phyloP scores from a whole-genome alignment of 2,329 filamentous ascomycete genomes.

The Sporothrix sp. region DNA sequence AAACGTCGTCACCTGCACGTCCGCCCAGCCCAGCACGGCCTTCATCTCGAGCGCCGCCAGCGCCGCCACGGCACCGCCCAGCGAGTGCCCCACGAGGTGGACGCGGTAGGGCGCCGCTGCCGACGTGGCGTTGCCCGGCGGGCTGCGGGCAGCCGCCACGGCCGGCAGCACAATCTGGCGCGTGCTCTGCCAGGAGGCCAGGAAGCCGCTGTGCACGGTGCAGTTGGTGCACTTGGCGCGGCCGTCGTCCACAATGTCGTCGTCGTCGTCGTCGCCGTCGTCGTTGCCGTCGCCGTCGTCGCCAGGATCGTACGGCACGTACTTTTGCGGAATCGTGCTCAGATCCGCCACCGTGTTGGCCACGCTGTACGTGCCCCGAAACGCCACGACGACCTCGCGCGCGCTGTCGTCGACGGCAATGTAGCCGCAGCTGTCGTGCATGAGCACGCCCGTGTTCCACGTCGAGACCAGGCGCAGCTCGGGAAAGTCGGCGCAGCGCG shows the following conservation, averaged over 20 bases:
- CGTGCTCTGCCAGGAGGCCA: slow-evolving; percentile 72
- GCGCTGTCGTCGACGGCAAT: slow-evolving; percentile 69
- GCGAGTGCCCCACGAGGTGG: slow-evolving; percentile 77
- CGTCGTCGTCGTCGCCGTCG: slow-evolving; percentile 9
- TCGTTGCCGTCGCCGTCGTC: slow-evolving; percentile 21
- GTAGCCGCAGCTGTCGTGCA: slow-evolving; percentile 90
- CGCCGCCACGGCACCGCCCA: slow-evolving; percentile 85
- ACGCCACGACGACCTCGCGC: slow-evolving; percentile 64
- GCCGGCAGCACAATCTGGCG: slow-evolving; percentile 58
- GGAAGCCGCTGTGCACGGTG: slow-evolving; percentile 86
- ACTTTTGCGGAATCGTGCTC: slow-evolving; percentile 79
- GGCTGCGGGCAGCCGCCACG: slow-evolving; percentile 50
- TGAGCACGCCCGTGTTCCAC: slow-evolving; percentile 80
- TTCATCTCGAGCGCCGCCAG: slow-evolving; percentile 77
- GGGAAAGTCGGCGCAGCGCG: slow-evolving; percentile 76
- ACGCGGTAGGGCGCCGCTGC: slow-evolving; percentile 59
- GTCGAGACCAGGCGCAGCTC: slow-evolving; percentile 68
- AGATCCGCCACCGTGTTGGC: slow-evolving; percentile 86
- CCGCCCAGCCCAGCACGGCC: slow-evolving; percentile 56
- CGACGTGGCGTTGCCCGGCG: no score
- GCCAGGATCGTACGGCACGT: slow-evolving; percentile 65
- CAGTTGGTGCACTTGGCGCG: slow-evolving; percentile 61
- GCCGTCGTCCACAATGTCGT: neutral
- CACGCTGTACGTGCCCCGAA: slow-evolving; percentile 89
- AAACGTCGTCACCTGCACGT: slow-evolving; percentile 76